Conservation (phyloP, 2,329 filamentous ascomycete genomes). For the Penicillium sp. region DNA sequence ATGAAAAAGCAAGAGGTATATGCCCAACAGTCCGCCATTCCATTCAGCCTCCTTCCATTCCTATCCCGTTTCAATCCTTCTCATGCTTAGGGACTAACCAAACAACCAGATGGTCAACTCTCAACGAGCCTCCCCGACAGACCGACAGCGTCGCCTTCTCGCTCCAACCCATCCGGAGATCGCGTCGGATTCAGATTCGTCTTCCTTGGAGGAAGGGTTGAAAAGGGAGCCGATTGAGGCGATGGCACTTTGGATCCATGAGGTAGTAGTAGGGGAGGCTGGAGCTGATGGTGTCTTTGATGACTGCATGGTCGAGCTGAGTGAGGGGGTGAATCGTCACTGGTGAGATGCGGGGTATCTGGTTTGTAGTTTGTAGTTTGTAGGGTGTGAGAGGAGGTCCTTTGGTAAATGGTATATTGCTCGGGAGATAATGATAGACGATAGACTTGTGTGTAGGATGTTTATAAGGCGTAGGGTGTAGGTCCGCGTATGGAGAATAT, state of each 20-base stretch:
- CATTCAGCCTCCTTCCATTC: no score
- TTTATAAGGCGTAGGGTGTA: background rate
- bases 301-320: background rate
- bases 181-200: slow-evolving; percentile 14
- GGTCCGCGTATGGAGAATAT: background rate
- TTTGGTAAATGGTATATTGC: background rate
- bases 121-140: slow-evolving; percentile 16
- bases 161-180: slow-evolving; percentile 18
- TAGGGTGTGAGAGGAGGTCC: background rate
- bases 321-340: background rate
- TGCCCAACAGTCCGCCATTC: background rate
- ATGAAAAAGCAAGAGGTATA: background rate
- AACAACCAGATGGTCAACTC: background rate
- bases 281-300: background rate
- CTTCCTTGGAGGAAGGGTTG: background rate
- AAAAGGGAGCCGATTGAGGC: slow-evolving; percentile 12
- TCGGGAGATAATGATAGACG: background rate
- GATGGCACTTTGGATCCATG: slow-evolving; percentile 11
- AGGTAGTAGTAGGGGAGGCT: background rate
- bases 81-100: background rate
- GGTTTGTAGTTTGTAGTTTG: background rate
- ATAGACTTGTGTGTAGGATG: background rate
- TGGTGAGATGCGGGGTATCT: background rate
- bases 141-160: slow-evolving; percentile 15
- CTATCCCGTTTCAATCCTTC: no score